Evolutionary conservation across 495 filamentous ascomycete species (phyloP), one percentile per base, ranked within the genome.

Genomic region (Tuber aestivum): DNA sequence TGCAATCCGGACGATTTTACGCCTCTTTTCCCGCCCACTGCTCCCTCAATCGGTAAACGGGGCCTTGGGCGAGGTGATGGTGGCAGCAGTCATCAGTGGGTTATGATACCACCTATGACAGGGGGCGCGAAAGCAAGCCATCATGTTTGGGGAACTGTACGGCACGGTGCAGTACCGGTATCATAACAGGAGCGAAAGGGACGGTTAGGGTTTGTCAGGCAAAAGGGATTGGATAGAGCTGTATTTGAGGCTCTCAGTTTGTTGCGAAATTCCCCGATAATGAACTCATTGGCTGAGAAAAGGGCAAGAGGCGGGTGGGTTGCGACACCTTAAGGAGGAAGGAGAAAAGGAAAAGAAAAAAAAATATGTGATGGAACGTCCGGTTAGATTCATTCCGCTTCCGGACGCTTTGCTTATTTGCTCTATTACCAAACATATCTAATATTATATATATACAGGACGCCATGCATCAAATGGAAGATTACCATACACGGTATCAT

Each of bases 81-180:
- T 4, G n/a, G 56, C 18, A 65, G 56, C 56, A 18, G 27, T 27
- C n/a, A 65, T 3, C 3, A 65, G n/a, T 65, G n/a, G 56, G 56
- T 65, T 65, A 14, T 16, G n/a, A n/a, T n/a, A n/a, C n/a, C n/a
- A 14, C 10, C 56, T 21, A 32, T 65, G 4, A 50, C 10, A 50
- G n/a, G n/a, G n/a, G n/a, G n/a, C n/a, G n/a, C n/a, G n/a, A n/a
- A n/a, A n/a, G n/a, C n/a, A n/a, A n/a, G n/a, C n/a, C n/a, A n/a
- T n/a, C n/a, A n/a, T n/a, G n/a, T n/a, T n/a, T n/a, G n/a, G n/a
- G n/a, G n/a, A n/a, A n/a, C n/a, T n/a, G n/a, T n/a, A n/a, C n/a
- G n/a, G n/a, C n/a, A n/a, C n/a, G 56, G 56, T 61, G 27, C 50
- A 61, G n/a, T 61, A 61, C 50, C 27, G n/a, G n/a, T n/a, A n/a